Evolutionary conservation across 2,329 filamentous ascomycete species (phyloP), one percentile per base, ranked within the genome.

Genomic region (Albophoma yamanashiensis): DNA sequence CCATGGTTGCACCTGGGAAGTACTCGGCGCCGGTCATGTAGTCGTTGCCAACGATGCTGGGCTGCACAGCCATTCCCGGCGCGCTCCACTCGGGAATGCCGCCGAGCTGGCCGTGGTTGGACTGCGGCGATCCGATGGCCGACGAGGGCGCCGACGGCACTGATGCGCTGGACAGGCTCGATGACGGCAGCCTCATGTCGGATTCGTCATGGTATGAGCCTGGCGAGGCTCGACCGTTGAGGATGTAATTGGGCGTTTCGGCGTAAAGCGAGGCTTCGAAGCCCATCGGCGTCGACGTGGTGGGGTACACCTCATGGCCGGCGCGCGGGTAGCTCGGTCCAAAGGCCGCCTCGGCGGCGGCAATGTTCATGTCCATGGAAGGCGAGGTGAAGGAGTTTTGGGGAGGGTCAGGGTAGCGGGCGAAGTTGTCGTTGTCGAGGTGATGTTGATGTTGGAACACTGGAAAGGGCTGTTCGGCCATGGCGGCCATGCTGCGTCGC

Each of bases 81-180:
- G 77, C 73, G 64, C 79, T 72, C 83, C 85, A 89, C 62, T 85
- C 82, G 55, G 84, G 78, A 57, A 83, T 79, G 66, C 78, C 76
- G 62, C 82, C 82, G 64, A 81, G 73, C 65, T 82, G 82, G 60
- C 81, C 80, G 67, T 82, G 80, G 63, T 82, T 80, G 1, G 85
- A 86, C 67, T 85, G 83, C 34, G 87, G 87, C 27, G 87, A 89
- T 60, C 85, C 85, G 63, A 86, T 82, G 59, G 83, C 84, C 11
- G 87, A 89, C 1, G 86, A 89, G 8, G 86, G 78, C 4, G 83
- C 84, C 58, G 87, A 89, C 58, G 77, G 82, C 60, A 74, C 86
- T 61, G 83, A 88, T 31, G 79, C 79, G 62, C 81, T 85, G 62
- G 80, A 91, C 63, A 81, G 79, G 68, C 79, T 84, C 58, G 80